Base-by-base conservation (phyloP, 768 basidiomycete genomes). In the Tulasnella sp. region DNA sequence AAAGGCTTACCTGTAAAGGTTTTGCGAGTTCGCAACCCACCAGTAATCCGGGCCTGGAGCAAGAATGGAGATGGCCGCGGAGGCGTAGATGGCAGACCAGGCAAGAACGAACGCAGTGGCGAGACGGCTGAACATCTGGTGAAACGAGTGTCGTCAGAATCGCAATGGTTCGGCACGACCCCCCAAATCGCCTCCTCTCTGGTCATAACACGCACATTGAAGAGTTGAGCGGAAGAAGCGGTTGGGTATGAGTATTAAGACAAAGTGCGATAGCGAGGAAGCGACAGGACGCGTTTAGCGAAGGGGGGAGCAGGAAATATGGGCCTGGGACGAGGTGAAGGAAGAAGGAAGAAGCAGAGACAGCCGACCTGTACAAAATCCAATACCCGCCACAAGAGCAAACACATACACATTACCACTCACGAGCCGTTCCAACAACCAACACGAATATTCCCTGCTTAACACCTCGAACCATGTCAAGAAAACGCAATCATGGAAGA, bases 21-120 rank as follows among this genome's bases (percentile, higher is more conserved):
- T 77, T 38, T 77, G 76, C 27, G 76, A 77, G 52, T 77, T 62
- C 34, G 76, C 76, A 39, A 77, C 76, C 76, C 76, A 77, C 76
- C 76, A 77, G 56, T 77, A 77, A 62, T 58, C 62, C 6, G 58
- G 39, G 56, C 52, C 19, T 16, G 76, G 76, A 10, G 76, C 76
- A 19, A 77, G 10, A 24, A 77, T 77, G 56, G 52, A 36, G 34
- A 77, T 77, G 31, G 31, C 42, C 38, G 46, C 48, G 71, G 76
- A 56, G n/a, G 52, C 76, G 58, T 19, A 71, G 48, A 77, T 3
- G 38, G 76, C 62, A n/a, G 62, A 77, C 52, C 31, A 40, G 16
- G 76, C 76, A 24, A 77, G 34, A 4, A 77, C 56, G 56, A 77
- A 58, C 18, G 71, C 19, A 8, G 76, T 77, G 48, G 76, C 76